Evolutionary conservation across 805 yeast genomes (phyloP).

Genomic region (Saccharomycopsis synnaedendra): DNA sequence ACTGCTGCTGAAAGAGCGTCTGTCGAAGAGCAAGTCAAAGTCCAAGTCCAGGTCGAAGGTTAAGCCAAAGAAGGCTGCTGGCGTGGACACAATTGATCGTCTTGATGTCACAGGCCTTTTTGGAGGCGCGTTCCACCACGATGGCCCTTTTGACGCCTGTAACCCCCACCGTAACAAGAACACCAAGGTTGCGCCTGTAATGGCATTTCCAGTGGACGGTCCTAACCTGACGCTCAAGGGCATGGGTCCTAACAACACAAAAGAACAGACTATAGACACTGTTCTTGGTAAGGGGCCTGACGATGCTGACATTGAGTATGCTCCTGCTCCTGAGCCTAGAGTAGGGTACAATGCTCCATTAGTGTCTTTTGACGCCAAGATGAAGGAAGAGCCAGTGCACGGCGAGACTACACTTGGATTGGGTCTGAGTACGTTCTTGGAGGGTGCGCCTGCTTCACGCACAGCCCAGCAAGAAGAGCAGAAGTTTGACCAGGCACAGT

Average conservation of each 20-base stretch:
- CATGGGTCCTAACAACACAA: conserved; percentile 39
- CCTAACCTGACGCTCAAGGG: conserved; percentile 83
- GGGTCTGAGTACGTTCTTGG: conserved; percentile 24
- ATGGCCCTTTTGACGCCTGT: conserved; percentile 98
- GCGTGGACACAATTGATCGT: conserved; percentile 84
- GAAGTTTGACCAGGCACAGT: conserved; percentile 29
- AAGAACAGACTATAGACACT: conserved; percentile 53
- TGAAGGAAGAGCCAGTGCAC: conserved; percentile 62
- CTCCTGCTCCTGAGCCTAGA: conserved; percentile 17
- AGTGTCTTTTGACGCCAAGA: conserved; percentile 59
- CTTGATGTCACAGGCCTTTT: conserved; percentile 92
- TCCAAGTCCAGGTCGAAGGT: background rate
- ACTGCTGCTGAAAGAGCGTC: background rate
- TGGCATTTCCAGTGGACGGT: conserved; percentile 93
- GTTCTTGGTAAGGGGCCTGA: conserved; percentile 59
- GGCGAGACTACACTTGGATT: conserved; percentile 82
- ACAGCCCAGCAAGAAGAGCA: conserved; percentile 30
- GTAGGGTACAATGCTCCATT: conserved; percentile 41
- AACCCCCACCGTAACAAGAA: conserved; percentile 89
- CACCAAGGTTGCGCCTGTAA: conserved; percentile 72
- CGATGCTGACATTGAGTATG: conserved; percentile 8
- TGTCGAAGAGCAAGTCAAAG: background rate
- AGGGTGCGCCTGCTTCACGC: conserved; percentile 86
- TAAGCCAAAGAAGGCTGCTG: conserved; percentile 12
- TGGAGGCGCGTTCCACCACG: conserved; percentile 95